phyloP scores from a whole-genome alignment of 257 asterid genomes.

The Schizonepeta tenuifolia region DNA sequence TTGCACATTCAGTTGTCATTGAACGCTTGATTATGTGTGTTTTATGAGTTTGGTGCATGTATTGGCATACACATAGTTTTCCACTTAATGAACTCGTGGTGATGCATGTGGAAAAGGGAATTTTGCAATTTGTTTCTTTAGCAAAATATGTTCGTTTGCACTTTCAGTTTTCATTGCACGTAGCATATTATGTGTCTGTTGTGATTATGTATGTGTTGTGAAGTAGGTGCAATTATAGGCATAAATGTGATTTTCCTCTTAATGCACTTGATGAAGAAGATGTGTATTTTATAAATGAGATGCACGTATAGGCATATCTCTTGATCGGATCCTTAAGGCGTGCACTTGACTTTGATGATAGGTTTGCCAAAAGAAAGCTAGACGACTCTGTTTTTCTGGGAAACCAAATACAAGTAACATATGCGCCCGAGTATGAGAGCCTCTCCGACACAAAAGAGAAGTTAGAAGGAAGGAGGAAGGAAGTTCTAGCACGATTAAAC shows the following conservation, averaged over 20 bases:
- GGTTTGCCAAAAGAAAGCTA: slow-evolving; percentile 87
- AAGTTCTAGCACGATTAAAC: slow-evolving; percentile 71
- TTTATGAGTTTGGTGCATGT: neutral
- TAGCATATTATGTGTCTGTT: neutral
- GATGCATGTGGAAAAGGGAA: slow-evolving; percentile 5
- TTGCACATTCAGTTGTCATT: neutral
- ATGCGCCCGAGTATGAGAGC: slow-evolving; percentile 75
- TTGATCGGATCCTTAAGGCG: slow-evolving; percentile 19
- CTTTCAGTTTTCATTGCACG: neutral
- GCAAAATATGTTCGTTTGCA: neutral
- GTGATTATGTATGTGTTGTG: neutral
- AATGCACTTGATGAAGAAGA: too few relatives aligned
- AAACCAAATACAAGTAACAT: slow-evolving; percentile 67
- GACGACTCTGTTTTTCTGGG: slow-evolving; percentile 79
- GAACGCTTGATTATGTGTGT: neutral
- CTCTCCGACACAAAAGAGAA: slow-evolving; percentile 73
- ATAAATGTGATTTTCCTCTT: too few relatives aligned
- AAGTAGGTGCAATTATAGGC: too few relatives aligned
- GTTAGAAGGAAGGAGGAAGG: slow-evolving; percentile 81
- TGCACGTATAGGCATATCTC: neutral
- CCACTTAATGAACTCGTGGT: neutral
- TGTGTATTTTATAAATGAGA: neutral
- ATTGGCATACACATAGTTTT: neutral
- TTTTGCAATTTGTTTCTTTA: neutral
- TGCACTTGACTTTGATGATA: slow-evolving; percentile 31